Percentiles rank a stretch among this genome's conserved stretches.
Evolutionary conservation across 306 rosid genomes (phyloP).

Genomic region (Potentilla sterilis): DNA sequence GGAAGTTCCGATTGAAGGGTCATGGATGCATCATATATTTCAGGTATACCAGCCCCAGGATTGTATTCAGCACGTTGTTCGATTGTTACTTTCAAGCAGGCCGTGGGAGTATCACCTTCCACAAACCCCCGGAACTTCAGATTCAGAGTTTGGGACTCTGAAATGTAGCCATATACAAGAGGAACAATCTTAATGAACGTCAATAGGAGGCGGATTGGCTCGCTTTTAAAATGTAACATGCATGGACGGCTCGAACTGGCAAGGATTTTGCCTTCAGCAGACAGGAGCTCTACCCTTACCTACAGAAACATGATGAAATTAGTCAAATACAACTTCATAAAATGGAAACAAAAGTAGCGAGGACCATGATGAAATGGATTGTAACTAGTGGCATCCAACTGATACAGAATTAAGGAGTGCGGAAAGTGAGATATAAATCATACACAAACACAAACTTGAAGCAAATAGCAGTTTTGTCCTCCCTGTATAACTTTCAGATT

Average conservation of each 20-base stretch:
- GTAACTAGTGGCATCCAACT: not conserved
- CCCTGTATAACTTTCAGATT: not conserved
- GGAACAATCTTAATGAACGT: constrained; percentile 68
- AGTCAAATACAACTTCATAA: constrained; percentile 9
- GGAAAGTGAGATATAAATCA: not conserved
- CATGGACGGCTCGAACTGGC: constrained; percentile 70
- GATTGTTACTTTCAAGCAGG: constrained; percentile 67
- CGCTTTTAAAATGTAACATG: constrained; percentile 74
- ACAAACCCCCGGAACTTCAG: constrained; percentile 60
- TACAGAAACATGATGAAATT: constrained; percentile 28
- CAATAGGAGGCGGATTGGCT: constrained; percentile 60
- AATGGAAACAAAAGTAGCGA: not conserved
- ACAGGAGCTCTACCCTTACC: constrained; percentile 63
- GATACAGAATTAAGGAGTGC: not conserved
- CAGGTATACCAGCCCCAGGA: constrained; percentile 84
- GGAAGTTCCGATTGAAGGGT: constrained; percentile 63
- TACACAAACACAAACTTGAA: not conserved
- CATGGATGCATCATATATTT: constrained; percentile 65
- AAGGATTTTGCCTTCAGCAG: constrained; percentile 54
- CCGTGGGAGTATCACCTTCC: constrained; percentile 58
- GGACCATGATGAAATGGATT: not conserved
- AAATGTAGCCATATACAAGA: constrained; percentile 56
- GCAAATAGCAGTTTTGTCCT: not conserved
- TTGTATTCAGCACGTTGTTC: constrained; percentile 67
- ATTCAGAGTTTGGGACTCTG: constrained; percentile 64